Evolutionary conservation across 345 rosid species (phyloP).

Genomic region (Eucalyptus marginata): DNA sequence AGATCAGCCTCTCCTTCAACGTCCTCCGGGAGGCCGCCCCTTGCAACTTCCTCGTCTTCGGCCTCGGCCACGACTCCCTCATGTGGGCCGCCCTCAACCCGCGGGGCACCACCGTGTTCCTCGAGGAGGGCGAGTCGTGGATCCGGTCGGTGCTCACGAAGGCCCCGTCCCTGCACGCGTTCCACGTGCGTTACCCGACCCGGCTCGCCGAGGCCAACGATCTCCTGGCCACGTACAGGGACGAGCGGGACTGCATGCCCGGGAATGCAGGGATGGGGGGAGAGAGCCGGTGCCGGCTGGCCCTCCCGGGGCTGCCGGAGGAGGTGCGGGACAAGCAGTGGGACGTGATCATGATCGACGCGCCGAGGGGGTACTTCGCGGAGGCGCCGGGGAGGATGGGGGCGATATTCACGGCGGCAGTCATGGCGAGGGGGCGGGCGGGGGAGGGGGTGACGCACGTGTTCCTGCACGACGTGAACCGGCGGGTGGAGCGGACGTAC

Average conservation of each 20-base stretch:
- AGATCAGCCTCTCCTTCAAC: slow-evolving; percentile 23
- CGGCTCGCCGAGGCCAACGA: slow-evolving; percentile 31
- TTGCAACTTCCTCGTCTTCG: slow-evolving; percentile 50
- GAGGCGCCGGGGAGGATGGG: slow-evolving; percentile 63
- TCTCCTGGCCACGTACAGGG: slow-evolving; percentile 13
- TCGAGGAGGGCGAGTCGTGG: slow-evolving; percentile 43
- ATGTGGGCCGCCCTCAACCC: slow-evolving; percentile 52
- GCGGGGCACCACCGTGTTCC: slow-evolving; percentile 37
- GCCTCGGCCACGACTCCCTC: slow-evolving; percentile 48
- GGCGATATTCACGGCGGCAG: slow-evolving; percentile 46
- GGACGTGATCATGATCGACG: slow-evolving; percentile 53
- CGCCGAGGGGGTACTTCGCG: slow-evolving; percentile 37
- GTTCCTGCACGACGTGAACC: slow-evolving; percentile 38
- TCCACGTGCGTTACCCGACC: slow-evolving; percentile 27
- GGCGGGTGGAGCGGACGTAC: slow-evolving; percentile 42
- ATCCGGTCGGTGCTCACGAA: slow-evolving; percentile 7
- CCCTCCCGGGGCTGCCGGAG: slow-evolving; percentile 25
- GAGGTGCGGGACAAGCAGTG: slow-evolving; percentile 43
- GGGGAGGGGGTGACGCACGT: slow-evolving; percentile 41
- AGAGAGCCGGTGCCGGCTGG: slow-evolving; percentile 18
- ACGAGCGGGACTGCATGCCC: slow-evolving; percentile 22
- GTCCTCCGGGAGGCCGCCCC: slow-evolving; percentile 28
- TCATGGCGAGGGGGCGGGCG: slow-evolving; percentile 34
- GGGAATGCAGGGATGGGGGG: slow-evolving; percentile 9
- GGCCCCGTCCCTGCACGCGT: slow-evolving; percentile 16